Base-by-base conservation (phyloP, 495 filamentous ascomycete species). In the Penicillium coffeae region DNA sequence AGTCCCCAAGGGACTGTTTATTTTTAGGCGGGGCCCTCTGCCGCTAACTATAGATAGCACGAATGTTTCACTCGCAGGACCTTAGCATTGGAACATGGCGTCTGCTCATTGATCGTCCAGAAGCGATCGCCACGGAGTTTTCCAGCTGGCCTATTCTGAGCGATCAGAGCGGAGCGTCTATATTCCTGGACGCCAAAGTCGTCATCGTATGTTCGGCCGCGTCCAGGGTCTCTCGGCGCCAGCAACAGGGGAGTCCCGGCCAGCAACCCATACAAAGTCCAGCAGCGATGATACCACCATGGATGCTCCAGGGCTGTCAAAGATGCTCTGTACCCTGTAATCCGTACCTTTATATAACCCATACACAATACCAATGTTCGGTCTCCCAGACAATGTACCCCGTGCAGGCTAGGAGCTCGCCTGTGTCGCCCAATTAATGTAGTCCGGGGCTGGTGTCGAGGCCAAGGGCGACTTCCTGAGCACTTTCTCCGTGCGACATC, bases 11-110 rank as follows among this genome's bases (percentile, higher is more conserved):
- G 35, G 20, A n/a, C 10, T 47, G 42, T 50, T 60, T 60, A 58
- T 60, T 60, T 60, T 52, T 60, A 60, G 55, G 27, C 12, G 41
- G 14, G 22, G 32, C n/a, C 3, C 25, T 13, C 16, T 19, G 21
- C 13, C 41, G 41, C 41, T 33, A 27, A 33, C 56, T 60, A 62
- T 56, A 51, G 38, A 54, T 63, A 63, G 59, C 35, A 57, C 48
- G 42, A 21, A 30, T 45, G 59, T 63, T 57, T 63, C 59, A 63
- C 56, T 32, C 30, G 22, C 14, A 22, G 21, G 20, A 41, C 20
- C 19, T 13, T 15, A 41, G 5, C 25, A 30, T 30, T 30, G 25
- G 25, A 30, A 10, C 25, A 30, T 30, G 25, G 25, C 25, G 25
- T 30, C 25, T 15, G 16, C 20, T 21, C 30, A 30, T 30, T 4